Base-by-base conservation (phyloP, 306 rosid genomes). In the Malus asiatica region DNA sequence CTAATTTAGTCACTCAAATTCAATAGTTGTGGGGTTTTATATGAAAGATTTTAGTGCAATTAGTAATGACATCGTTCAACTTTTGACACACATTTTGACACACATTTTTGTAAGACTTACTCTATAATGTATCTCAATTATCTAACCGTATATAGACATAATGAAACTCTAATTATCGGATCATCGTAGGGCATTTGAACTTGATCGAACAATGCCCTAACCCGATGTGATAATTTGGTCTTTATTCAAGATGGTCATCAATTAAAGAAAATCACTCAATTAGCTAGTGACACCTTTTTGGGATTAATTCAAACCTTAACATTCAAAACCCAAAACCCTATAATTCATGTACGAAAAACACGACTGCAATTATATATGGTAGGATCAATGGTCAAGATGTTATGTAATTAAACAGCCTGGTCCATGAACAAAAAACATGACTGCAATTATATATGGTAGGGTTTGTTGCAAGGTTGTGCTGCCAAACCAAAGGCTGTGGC, bases 401-500 rank as follows among this genome's bases (percentile, higher is more conserved):
- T 4, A 23, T 11, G 33, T 38, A 38, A 7, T 23, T 33, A 52
- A n/a, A 23, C 12, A 40, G 66, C 40, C 40, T 63, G 70, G 66
- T 61, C 75, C 70, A 77, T 72, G 65, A 23, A 53, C 52, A 70
- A 40, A 45, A 52, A 44, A 45, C 67, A 33, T 32, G 57, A 33
- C 44, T 35, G 45, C 55, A 76, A 63, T 76, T 74, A 71, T 74
- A 16, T 51, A 51, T 5, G 20, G 20, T 51, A 51, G 55, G 55
- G 55, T 15, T 51, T 51, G 55, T 18, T 51, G 20, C 8, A 51
- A 62, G 84, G 83, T 46, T 57, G 76, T 61, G 76, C 79, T 65
- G 79, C 75, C 71, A 74, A 59, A 52, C 79, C 72, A 78, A 86
- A 87, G 80, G 81, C 70, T 75, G 84, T 74, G 75, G 76, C 61